These are phyloP conservation scores for Vitis rupestris DNA, from an alignment of 164 flowering plant genomes.

Conservation along the genomic window DNA sequence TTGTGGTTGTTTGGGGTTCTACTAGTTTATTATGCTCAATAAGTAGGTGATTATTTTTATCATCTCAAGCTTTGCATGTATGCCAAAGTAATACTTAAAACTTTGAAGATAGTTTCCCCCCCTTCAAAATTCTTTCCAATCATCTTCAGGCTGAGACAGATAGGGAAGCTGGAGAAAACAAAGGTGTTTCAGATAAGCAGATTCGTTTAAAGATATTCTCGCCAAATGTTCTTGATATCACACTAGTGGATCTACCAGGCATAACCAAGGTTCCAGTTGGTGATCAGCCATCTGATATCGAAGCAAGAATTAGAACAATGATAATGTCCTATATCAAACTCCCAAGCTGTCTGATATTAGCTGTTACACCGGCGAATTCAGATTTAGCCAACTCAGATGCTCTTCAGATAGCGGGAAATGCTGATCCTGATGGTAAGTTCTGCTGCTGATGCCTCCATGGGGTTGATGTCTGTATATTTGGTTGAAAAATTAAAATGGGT, in stretches of 20 bases:
- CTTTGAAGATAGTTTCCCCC: too few species aligned
- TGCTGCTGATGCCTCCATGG: background rate
- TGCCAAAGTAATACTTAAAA: too few species aligned
- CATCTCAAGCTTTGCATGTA: too few species aligned
- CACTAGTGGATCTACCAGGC: conserved; percentile 94
- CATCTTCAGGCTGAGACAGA: conserved; percentile 81
- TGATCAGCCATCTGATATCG: conserved; percentile 94
- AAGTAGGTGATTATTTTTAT: too few species aligned
- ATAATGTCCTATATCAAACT: conserved; percentile 84
- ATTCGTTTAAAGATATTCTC: conserved; percentile 85
- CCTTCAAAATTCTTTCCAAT: background rate
- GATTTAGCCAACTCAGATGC: conserved; percentile 98
- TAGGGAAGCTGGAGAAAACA: conserved; percentile 81
- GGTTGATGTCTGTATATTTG: background rate
- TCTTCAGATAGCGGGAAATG: conserved; percentile 89
- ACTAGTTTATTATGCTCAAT: background rate
- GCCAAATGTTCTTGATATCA: conserved; percentile 91
- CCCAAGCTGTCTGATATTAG: conserved; percentile 80
- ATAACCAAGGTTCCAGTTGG: conserved; percentile 98
- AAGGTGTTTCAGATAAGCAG: conserved; percentile 89
- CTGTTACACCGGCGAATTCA: conserved; percentile 91
- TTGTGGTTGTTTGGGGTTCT: background rate
- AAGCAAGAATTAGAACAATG: conserved; percentile 85
- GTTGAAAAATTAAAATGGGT: background rate
- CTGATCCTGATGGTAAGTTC: conserved; percentile 89